Evolutionary conservation across 768 basidiomycete genomes (phyloP).

Genomic region (Leccinum longicurvipes): DNA sequence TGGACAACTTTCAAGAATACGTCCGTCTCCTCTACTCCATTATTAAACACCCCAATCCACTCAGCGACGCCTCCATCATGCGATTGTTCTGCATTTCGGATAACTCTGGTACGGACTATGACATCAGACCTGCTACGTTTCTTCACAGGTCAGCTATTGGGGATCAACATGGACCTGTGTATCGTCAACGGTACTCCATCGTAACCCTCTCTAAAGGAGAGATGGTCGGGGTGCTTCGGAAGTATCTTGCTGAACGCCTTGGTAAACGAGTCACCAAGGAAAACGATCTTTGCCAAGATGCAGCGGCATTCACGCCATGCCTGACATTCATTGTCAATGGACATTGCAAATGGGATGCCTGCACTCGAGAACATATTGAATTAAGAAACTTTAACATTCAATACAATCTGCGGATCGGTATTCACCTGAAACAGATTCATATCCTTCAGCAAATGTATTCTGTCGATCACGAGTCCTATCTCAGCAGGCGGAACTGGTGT

Average conservation of each 20-base stretch:
- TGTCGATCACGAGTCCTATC: neutral
- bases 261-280: slow-evolving; percentile 29
- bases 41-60: slow-evolving; percentile 3
- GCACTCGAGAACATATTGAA: slow-evolving; percentile 38
- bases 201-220: slow-evolving; percentile 13
- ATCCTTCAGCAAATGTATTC: slow-evolving; percentile 39
- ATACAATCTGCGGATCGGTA: slow-evolving; percentile 42
- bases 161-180: neutral
- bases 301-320: slow-evolving; percentile 39
- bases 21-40: slow-evolving; percentile 1
- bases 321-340: slow-evolving; percentile 31
- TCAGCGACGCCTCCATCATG: slow-evolving; percentile 17
- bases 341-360: slow-evolving; percentile 32
- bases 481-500: slow-evolving; percentile 5
- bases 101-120: slow-evolving; percentile 6
- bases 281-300: slow-evolving; percentile 29
- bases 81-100: slow-evolving; percentile 25
- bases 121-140: slow-evolving; percentile 3
- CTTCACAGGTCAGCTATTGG: slow-evolving; percentile 3
- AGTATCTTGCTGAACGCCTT: slow-evolving; percentile 28
- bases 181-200: neutral
- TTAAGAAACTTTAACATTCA: slow-evolving; percentile 22
- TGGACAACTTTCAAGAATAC: slow-evolving; percentile 4
- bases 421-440: slow-evolving; percentile 48
- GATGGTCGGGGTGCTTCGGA: slow-evolving; percentile 25